Evolutionary conservation across 768 basidiomycete species (phyloP).

Genomic region (Phaeotremella skinneri): DNA sequence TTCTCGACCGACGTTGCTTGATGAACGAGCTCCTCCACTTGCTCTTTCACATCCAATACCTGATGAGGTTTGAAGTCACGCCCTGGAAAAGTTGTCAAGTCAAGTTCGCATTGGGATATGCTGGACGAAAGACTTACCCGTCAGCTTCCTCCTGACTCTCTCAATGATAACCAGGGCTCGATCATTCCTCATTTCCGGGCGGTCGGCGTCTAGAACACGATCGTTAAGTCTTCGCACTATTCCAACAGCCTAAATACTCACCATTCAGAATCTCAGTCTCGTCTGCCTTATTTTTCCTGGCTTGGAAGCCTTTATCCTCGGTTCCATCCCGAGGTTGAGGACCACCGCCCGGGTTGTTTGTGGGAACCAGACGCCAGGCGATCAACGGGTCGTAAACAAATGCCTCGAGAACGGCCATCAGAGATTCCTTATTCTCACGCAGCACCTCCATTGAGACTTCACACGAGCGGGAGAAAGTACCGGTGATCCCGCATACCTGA

Average conservation of each 20-base stretch:
- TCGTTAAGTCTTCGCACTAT: background rate
- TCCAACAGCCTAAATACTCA: conserved; percentile 51
- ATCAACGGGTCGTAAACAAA: conserved; percentile 98
- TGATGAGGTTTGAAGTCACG: conserved; percentile 88
- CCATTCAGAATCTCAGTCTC: conserved; percentile 93
- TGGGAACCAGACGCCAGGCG: conserved; percentile 77
- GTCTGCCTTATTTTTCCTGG: conserved; percentile 78
- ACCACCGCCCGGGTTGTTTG: conserved; percentile 71
- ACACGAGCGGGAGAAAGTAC: conserved; percentile 91
- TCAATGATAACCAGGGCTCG: conserved; percentile 87
- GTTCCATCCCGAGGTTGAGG: conserved; percentile 60
- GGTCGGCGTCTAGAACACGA: conserved; percentile 59
- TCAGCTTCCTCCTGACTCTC: conserved; percentile 91
- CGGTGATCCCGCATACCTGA: conserved; percentile 95
- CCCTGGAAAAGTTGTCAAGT: conserved; percentile 57
- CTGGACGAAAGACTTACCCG: conserved; percentile 58
- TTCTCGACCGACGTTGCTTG: conserved; percentile 93
- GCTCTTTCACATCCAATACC: conserved; percentile 68
- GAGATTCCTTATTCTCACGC: conserved; percentile 95
- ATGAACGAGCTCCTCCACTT: conserved; percentile 88
- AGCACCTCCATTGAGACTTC: conserved; percentile 97
- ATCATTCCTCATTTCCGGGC: conserved; percentile 84
- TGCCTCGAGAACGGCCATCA: conserved; percentile 97
- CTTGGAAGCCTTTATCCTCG: conserved; percentile 33
- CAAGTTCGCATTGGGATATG: conserved; percentile 5